These are phyloP conservation scores for Melampsora americana DNA, from an alignment of 1,284 basidiomycete species.

Conservation along the genomic window DNA sequence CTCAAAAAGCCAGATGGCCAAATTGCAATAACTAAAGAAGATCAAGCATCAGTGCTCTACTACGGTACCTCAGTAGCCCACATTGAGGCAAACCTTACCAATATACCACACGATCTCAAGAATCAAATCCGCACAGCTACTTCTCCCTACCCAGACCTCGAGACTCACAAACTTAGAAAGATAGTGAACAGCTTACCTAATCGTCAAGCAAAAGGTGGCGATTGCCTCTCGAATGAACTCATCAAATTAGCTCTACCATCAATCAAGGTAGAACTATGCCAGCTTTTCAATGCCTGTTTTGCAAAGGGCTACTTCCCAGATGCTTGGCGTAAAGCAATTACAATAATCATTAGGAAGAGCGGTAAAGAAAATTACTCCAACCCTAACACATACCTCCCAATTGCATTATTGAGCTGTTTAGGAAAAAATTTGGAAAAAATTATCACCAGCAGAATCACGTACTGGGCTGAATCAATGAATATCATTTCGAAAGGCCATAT, in stretches of 20 bases:
- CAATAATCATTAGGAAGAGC: constrained; percentile 8
- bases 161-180: neutral
- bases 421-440: constrained; percentile 23
- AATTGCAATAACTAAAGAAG: neutral
- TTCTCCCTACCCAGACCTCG: neutral
- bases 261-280: neutral
- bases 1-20: neutral
- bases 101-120: neutral
- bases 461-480: constrained; percentile 14
- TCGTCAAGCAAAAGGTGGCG: constrained; percentile 4
- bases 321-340: constrained; percentile 6
- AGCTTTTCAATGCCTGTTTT: constrained; percentile 17
- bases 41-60: constrained; percentile 14
- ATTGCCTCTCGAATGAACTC: constrained; percentile 5
- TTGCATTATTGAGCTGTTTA: constrained; percentile 11
- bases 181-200: neutral
- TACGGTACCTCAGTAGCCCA: constrained; percentile 12
- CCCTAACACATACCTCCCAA: constrained; percentile 11
- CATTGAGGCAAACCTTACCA: neutral
- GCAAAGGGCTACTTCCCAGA: constrained; percentile 12
- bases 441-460: constrained; percentile 3
- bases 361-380: neutral
- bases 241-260: neutral
- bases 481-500: neutral
- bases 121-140: too few relatives aligned